phyloP scores from a whole-genome alignment of 495 filamentous ascomycete species.

The Penicillium paradoxum region DNA sequence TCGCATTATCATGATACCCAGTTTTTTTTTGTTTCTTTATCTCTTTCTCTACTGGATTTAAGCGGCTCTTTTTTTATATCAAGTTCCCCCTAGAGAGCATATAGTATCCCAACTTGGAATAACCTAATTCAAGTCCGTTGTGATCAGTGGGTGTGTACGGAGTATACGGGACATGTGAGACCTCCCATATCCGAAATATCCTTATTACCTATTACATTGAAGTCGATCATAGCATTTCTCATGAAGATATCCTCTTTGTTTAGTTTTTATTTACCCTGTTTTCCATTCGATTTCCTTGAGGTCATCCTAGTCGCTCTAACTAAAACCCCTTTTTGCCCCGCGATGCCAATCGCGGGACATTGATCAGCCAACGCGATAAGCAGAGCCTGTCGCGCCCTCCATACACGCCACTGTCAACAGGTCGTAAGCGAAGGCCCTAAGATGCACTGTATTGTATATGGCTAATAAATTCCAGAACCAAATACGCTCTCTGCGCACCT shows the following conservation, averaged over 20 bases:
- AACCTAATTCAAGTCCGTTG: background rate
- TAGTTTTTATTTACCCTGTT: background rate
- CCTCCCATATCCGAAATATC: background rate
- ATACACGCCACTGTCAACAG: background rate
- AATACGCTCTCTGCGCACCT: background rate
- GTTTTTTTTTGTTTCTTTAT: slow-evolving; percentile 4
- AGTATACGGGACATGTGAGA: no score
- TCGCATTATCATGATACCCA: slow-evolving; percentile 21
- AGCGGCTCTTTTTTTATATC: background rate
- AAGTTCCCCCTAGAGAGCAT: background rate
- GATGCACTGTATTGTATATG: background rate
- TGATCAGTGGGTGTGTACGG: background rate
- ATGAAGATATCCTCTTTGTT: background rate
- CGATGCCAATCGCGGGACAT: slow-evolving; percentile 3
- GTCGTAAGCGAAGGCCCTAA: background rate
- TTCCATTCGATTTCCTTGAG: background rate
- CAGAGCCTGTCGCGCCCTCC: slow-evolving; percentile 5
- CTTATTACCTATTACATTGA: background rate
- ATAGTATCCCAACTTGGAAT: background rate
- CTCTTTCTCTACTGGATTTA: background rate
- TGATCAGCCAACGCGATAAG: slow-evolving; percentile 8
- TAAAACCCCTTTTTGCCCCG: slow-evolving; percentile 20
- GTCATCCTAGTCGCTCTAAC: no score
- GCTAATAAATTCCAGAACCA: background rate
- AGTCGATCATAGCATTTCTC: background rate